A percentile compares a stretch with the other conserved stretches of the same genome.
phyloP scores from a whole-genome alignment of 2,329 filamentous ascomycete species.

The Shiraia bambusicola region DNA sequence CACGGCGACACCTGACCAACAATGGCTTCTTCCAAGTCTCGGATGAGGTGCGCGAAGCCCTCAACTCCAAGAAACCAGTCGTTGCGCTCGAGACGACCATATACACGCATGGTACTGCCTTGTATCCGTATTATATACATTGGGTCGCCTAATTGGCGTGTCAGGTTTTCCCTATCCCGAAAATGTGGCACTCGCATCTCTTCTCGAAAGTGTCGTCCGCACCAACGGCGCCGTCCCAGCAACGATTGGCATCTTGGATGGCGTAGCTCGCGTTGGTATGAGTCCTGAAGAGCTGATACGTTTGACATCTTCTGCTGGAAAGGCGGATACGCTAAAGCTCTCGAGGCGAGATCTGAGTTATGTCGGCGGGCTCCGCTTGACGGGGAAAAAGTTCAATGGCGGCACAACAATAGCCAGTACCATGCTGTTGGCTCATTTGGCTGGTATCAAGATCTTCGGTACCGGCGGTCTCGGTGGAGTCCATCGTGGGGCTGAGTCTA shows the following conservation, averaged over 20 bases:
- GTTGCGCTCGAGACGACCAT: slow-evolving; percentile 95
- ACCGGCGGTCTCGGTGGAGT: slow-evolving; percentile 94
- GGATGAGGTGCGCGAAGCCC: slow-evolving; percentile 77
- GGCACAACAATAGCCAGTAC: slow-evolving; percentile 93
- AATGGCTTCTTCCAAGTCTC: slow-evolving; percentile 68
- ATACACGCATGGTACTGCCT: slow-evolving; percentile 77
- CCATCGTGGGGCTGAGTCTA: slow-evolving; percentile 80
- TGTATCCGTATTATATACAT: neutral
- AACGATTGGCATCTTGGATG: slow-evolving; percentile 84
- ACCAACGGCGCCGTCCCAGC: slow-evolving; percentile 77
- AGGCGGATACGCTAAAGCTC: slow-evolving; percentile 72
- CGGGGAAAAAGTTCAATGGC: slow-evolving; percentile 72
- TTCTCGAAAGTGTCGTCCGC: slow-evolving; percentile 80
- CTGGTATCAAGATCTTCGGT: slow-evolving; percentile 89
- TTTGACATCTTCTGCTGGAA: slow-evolving; percentile 66
- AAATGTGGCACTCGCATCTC: slow-evolving; percentile 72
- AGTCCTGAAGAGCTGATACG: slow-evolving; percentile 68
- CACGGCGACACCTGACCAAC: slow-evolving; percentile 36
- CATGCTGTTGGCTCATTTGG: slow-evolving; percentile 82
- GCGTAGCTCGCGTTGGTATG: slow-evolving; percentile 79
- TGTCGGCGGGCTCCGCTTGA: slow-evolving; percentile 69
- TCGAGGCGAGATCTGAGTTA: slow-evolving; percentile 86
- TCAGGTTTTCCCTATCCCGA: slow-evolving; percentile 70
- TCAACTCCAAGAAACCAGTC: slow-evolving; percentile 74
- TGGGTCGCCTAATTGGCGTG: slow-evolving; percentile 7